Evolutionary conservation across 306 rosid species (phyloP).

Genomic region (Pterocarpus santalinus): DNA sequence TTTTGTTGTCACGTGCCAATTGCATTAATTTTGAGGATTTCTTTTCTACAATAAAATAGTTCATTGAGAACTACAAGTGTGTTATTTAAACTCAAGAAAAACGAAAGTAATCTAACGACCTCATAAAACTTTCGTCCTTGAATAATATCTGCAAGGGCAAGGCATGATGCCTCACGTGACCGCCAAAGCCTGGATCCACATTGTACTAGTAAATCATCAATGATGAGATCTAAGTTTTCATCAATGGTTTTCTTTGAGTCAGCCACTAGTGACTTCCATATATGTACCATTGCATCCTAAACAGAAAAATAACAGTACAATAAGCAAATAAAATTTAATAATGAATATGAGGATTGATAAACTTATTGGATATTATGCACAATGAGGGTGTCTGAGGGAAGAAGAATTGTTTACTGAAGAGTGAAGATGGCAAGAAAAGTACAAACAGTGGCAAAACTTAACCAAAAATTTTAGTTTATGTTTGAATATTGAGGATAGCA

Average conservation of each 20-base stretch:
- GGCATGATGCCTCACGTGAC: conserved; percentile 94
- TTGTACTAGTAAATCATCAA: conserved; percentile 82
- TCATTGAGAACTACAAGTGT: conserved; percentile 24
- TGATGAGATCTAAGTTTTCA: conserved; percentile 80
- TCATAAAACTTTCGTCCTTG: conserved; percentile 90
- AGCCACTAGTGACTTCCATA: conserved; percentile 95
- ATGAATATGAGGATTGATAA: conserved; percentile 35
- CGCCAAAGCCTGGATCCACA: conserved; percentile 99
- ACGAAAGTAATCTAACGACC: conserved; percentile 55
- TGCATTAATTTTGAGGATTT: conserved; percentile 22
- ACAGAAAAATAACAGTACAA: conserved; percentile 44
- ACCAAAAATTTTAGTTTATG: neutral
- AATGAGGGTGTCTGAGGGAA: neutral
- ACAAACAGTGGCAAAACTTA: neutral
- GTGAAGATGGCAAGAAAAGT: conserved; percentile 1
- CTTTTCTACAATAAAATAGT: conserved; percentile 16
- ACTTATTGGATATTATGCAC: neutral
- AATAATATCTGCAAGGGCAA: conserved; percentile 90
- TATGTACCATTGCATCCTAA: conserved; percentile 97
- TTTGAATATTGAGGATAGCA: neutral
- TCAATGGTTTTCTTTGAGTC: conserved; percentile 95
- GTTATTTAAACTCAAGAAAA: conserved; percentile 27
- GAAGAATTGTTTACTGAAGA: neutral
- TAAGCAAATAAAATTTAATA: conserved; percentile 33
- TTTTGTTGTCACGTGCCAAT: conserved; percentile 20